A percentile compares a stretch with the other conserved stretches of the same genome.
Conservation (phyloP, 106 monocot genomes). For the Posidonia australis region DNA sequence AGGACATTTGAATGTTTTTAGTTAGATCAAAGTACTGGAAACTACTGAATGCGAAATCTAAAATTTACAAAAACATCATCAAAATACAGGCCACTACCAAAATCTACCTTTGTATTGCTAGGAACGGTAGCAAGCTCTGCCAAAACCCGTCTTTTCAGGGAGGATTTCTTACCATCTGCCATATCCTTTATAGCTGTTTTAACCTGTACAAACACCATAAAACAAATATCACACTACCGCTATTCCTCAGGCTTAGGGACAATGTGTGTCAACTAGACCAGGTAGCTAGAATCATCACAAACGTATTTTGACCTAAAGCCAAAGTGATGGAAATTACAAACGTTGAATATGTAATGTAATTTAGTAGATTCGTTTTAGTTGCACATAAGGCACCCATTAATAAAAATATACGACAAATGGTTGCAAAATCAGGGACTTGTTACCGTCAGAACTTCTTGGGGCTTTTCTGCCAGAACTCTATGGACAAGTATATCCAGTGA, state of each 20-base stretch:
- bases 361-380: too few species aligned
- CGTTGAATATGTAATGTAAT: too few species aligned
- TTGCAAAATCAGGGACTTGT: background rate
- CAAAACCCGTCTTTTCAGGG: slow-evolving; percentile 37
- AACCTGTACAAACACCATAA: slow-evolving; percentile 13
- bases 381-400: background rate
- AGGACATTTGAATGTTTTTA: background rate
- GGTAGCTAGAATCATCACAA: too few species aligned
- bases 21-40: background rate
- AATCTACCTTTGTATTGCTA: slow-evolving; percentile 19
- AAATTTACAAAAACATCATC: background rate
- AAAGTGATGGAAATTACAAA: too few species aligned
- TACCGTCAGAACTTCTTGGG: background rate
- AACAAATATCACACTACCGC: background rate
- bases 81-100: background rate
- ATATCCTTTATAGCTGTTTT: slow-evolving; percentile 30
- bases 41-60: background rate
- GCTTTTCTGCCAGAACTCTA: background rate
- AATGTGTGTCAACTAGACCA: too few species aligned
- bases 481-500: slow-evolving; percentile 51
- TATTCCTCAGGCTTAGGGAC: too few species aligned
- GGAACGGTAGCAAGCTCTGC: slow-evolving; percentile 17
- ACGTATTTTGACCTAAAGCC: too few species aligned
- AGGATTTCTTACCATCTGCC: slow-evolving; percentile 28
- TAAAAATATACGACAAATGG: background rate